Evolutionary conservation across 2,329 filamentous ascomycete species (phyloP).

Genomic region (Penicillium olsonii): DNA sequence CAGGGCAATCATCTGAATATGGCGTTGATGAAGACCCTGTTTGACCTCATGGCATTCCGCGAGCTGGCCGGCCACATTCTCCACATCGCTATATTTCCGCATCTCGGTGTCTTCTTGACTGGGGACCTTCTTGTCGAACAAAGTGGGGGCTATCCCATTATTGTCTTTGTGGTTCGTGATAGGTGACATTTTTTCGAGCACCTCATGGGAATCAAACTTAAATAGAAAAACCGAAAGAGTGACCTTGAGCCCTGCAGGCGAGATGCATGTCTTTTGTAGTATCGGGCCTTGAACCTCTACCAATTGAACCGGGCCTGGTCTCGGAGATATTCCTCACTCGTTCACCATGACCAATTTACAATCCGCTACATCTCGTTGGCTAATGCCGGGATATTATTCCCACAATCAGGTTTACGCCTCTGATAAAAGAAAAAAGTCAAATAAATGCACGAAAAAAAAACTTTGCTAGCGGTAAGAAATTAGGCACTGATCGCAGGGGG

Average conservation of each 20-base stretch:
- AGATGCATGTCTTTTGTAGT: neutral
- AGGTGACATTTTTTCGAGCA: neutral
- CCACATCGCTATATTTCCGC: conserved; percentile 15
- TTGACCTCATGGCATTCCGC: conserved; percentile 22
- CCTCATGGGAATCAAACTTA: neutral
- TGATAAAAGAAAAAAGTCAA: neutral
- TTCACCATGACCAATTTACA: conserved; percentile 1
- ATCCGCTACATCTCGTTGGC: conserved; percentile 1
- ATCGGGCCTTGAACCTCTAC: conserved; percentile 1
- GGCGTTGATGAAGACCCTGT: conserved; percentile 34
- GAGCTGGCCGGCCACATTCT: conserved; percentile 23
- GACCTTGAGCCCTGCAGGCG: neutral
- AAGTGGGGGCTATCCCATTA: conserved; percentile 4
- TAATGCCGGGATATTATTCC: neutral
- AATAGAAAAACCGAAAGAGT: neutral
- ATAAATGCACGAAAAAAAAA: neutral
- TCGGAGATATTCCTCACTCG: neutral
- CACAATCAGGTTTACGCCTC: neutral
- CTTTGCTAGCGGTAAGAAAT: neutral
- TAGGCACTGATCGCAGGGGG: neutral
- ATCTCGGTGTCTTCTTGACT: conserved; percentile 13
- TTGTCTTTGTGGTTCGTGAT: neutral
- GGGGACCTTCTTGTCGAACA: conserved; percentile 8
- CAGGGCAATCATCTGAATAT: conserved; percentile 42
- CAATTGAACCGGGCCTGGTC: neutral